A percentile compares a stretch with the other conserved stretches of the same genome.
Conservation (phyloP, 129 eudicot genomes). For the Pulicaria dysenterica region DNA sequence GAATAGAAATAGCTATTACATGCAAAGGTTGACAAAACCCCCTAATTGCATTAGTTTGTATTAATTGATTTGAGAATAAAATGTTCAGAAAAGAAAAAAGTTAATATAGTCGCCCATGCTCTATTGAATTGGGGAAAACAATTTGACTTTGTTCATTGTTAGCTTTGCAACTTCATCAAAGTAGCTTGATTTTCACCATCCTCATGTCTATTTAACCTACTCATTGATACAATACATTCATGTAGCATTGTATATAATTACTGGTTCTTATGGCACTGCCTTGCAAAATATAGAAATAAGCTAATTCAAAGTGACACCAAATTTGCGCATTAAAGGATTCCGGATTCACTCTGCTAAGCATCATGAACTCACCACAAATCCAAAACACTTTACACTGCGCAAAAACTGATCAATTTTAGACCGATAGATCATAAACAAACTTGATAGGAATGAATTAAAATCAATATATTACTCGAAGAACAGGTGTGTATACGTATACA, state of each 20-base stretch:
- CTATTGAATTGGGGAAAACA: not conserved
- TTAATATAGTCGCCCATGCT: not conserved
- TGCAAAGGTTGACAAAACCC: not conserved
- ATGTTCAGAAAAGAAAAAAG: not conserved
- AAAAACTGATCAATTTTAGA: slow-evolving; percentile 8
- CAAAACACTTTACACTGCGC: not conserved
- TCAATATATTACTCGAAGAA: slow-evolving; percentile 5
- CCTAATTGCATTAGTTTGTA: not conserved
- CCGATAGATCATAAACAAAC: not conserved
- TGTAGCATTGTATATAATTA: not conserved
- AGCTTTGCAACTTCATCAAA: not conserved
- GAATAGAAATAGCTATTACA: not conserved
- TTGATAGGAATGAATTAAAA: not conserved
- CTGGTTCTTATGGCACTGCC: not conserved
- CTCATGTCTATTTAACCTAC: not conserved
- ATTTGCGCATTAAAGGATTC: not conserved
- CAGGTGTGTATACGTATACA: not conserved
- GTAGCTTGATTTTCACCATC: not conserved
- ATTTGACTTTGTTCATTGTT: not conserved
- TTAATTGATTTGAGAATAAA: not conserved
- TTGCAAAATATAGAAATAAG: not conserved
- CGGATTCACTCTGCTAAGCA: slow-evolving; percentile 3
- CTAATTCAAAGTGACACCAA: not conserved
- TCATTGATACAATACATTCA: not conserved
- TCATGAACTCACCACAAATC: slow-evolving; percentile 15